Evolutionary conservation across 495 filamentous ascomycete species (phyloP).

Genomic region (Durotheca rogersii): DNA sequence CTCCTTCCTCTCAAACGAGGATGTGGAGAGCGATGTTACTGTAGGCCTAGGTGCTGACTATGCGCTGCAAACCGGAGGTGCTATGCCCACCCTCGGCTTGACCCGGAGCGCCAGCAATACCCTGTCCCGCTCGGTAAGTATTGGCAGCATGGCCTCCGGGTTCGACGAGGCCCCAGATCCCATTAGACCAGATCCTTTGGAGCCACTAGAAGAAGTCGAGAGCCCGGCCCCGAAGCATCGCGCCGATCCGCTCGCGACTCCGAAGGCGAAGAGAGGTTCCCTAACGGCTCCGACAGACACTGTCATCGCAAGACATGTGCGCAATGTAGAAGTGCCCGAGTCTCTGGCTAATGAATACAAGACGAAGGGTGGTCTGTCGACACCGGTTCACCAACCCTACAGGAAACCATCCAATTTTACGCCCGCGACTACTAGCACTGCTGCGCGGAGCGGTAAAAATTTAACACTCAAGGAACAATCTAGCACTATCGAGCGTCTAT

Average conservation of each 20-base stretch:
- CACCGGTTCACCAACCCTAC: constrained; percentile 44
- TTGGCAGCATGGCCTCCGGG: constrained; percentile 93
- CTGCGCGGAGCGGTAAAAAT: constrained; percentile 68
- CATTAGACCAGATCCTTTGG: constrained; percentile 46
- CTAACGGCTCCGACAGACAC: constrained; percentile 76
- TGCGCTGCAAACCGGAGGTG: constrained; percentile 81
- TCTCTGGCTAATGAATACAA: constrained; percentile 83
- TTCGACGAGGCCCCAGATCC: constrained; percentile 75
- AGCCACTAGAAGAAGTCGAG: constrained; percentile 51
- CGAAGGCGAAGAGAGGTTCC: constrained; percentile 52
- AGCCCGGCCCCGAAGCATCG: constrained; percentile 41
- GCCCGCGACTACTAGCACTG: constrained; percentile 45
- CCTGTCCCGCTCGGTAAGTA: constrained; percentile 77
- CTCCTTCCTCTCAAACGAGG: constrained; percentile 64
- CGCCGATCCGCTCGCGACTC: constrained; percentile 41
- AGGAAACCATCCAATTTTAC: constrained; percentile 56
- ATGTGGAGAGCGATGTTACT: constrained; percentile 67
- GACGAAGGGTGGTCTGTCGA: constrained; percentile 53
- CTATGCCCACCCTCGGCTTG: constrained; percentile 59
- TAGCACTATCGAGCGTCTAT: constrained; percentile 89
- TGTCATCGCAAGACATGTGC: constrained; percentile 80
- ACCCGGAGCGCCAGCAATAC: constrained; percentile 54
- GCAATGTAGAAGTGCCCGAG: constrained; percentile 85
- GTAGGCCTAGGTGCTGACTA: constrained; percentile 72
- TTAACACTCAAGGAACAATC: constrained; percentile 96